Base-by-base conservation (phyloP, 208 protist species). In the Jaenimonas drosophilae region DNA sequence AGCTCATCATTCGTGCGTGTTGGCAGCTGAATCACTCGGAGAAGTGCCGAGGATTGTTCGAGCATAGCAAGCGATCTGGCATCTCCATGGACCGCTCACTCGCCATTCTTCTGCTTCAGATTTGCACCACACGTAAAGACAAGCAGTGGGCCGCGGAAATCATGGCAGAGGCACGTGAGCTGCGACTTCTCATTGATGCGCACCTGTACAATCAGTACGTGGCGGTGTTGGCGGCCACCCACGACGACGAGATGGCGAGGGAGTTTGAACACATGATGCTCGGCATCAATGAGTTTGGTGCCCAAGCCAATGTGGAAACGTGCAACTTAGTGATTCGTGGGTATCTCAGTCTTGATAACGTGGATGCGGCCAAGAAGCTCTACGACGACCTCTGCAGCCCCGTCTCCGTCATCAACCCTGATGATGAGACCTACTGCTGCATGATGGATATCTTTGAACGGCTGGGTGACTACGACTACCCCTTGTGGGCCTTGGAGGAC, bases 191-290 rank as follows among this genome's bases (percentile, higher is more conserved):
- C 17, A 55, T 90, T 27, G 81, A 86, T 42, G 64, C 59, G 2
- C 9, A 16, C 2, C 23, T 91, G 7, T 88, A 76, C 59, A 93
- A 95, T 47, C 58, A 59, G 7, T 91, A 88, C 46, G 68, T 95
- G 4, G 29, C 40, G 2, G 79, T 91, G 9, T 64, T 95, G 5
- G 70, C 81, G 11, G 71, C 69, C 1, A 47, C 66, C 0, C 66
- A 72, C 3, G 79, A 82, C 36, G 36, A 34, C 27, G 38, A 44
- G 12, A 7, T 93, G 1, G 54, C 76, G 5, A 0, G 5, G 4
- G 50, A 73, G 19, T 74, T 89, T 56, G 60, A 84, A 23, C 54
- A 82, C 45, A 87, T 91, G 72, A 31, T 58, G 30, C 38, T 82
- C 9, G 81, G 80, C 38, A 84, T 89, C 4, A 66, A 84, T 53